Base-by-base conservation (phyloP, 352 stramenopile species). In the Globisporangium nagaii region DNA sequence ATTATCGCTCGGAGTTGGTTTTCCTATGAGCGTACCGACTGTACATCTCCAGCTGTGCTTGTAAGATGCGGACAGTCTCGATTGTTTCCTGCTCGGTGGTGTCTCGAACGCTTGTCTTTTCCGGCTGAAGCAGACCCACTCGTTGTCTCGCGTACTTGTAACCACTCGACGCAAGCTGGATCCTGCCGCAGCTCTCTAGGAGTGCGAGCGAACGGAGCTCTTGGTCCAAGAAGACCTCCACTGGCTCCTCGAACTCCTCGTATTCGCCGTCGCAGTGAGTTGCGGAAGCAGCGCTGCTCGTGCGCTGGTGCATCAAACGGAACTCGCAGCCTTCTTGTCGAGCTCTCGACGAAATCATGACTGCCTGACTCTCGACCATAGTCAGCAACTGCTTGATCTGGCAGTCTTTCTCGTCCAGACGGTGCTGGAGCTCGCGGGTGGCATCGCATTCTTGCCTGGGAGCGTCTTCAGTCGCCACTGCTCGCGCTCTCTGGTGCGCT, bases 41-140 rank as follows among this genome's bases (percentile, higher is more conserved):
- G 45, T 73, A 73, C 66, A 75, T 75, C 12, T 53, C 48, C 0
- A 75, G 46, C 24, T 58, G 52, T 6, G 52, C 52, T 44, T 58
- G 52, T 19, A 58, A 40, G 20, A 58, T 43, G 15, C n/a, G 9
- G 22, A 37, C 22, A 6, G 40, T 25, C 20, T 51, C 41, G 4
- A 9, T 45, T 10, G 28, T 17, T 20, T 28, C 43, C 2, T 22
- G 4, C 17, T 10, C 2, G 4, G n/a, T 17, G 4, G 13, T 10
- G 11, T 34, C 20, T 19, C 32, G 20, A 28, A 37, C 15, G 19
- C 15, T 36, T 30, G 13, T 27, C n/a, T 36, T 36, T n/a, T 25
- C 43, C 15, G 32, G 7, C 13, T 12, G 27, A n/a, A n/a, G n/a
- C n/a, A n/a, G n/a, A n/a, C n/a, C 6, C 3, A 15, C 8, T 6